A percentile compares a stretch with the other conserved stretches of the same genome.
Conservation (phyloP, 2,329 filamentous ascomycete species). For the Lachnellula suecica region DNA sequence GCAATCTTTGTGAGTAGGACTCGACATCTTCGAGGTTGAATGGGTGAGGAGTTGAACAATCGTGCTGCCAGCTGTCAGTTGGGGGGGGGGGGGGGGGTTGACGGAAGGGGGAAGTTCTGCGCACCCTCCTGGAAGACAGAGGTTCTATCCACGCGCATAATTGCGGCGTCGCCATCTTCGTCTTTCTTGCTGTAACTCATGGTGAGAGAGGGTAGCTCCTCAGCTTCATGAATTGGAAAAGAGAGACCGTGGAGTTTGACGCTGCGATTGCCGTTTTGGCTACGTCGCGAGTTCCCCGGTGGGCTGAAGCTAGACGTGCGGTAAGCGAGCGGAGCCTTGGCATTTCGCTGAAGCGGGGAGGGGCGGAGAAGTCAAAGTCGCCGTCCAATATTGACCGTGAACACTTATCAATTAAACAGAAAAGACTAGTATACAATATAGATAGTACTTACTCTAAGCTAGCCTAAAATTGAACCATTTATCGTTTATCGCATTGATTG, state of each 20-base stretch:
- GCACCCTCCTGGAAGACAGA: conserved; percentile 98
- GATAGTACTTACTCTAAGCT: no score
- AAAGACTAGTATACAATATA: no score
- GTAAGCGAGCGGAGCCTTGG: neutral
- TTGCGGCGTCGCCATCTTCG: conserved; percentile 89
- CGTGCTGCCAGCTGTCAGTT: conserved; percentile 65
- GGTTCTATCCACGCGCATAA: conserved; percentile 97
- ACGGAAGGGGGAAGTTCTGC: conserved; percentile 23
- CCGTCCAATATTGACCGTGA: no score
- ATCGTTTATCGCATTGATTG: no score
- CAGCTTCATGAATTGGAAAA: conserved; percentile 36
- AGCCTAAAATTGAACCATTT: no score
- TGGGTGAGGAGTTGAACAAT: conserved; percentile 95
- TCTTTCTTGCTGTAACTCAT: conserved; percentile 99
- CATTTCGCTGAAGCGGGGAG: neutral
- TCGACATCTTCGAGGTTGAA: conserved; percentile 95
- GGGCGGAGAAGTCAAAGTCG: neutral
- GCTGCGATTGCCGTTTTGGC: neutral
- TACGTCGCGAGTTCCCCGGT: no score
- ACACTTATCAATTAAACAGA: no score
- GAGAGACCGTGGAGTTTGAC: conserved; percentile 8
- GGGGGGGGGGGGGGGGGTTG: conserved; percentile 30
- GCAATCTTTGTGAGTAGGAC: conserved; percentile 97
- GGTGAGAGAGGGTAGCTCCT: conserved; percentile 39
- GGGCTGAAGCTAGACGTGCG: neutral